These are phyloP conservation scores for Fusarium abutilonis DNA, from an alignment of 2,329 filamentous ascomycete genomes.

Conservation along the genomic window DNA sequence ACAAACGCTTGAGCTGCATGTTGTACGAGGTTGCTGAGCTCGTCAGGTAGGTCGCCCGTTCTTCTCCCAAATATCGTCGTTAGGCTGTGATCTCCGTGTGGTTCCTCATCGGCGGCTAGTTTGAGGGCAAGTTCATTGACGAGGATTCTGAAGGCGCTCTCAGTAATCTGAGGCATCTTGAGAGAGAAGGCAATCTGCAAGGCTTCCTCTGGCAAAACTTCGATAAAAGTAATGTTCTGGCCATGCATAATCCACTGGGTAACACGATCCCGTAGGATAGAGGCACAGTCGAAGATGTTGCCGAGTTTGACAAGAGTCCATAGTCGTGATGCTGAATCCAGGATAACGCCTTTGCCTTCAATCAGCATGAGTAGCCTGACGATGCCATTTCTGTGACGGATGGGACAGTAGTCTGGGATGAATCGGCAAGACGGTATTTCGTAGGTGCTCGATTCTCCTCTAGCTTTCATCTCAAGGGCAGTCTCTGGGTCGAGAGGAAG, in stretches of 20 bases:
- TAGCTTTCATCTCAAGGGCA: conserved; percentile 40
- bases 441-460: conserved; percentile 31
- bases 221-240: conserved; percentile 67
- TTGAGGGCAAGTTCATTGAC: conserved; percentile 70
- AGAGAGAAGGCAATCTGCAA: conserved; percentile 65
- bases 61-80: conserved; percentile 58
- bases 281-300: conserved; percentile 64
- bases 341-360: conserved; percentile 60
- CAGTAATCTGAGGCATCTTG: conserved; percentile 55
- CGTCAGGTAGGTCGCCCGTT: conserved; percentile 61
- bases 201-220: conserved; percentile 69
- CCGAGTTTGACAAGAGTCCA: conserved; percentile 74
- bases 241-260: conserved; percentile 67
- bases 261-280: conserved; percentile 59
- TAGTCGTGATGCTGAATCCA: conserved; percentile 73
- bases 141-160: conserved; percentile 66
- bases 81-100: conserved; percentile 15
- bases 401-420: conserved; percentile 69
- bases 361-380: conserved; percentile 69
- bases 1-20: conserved; percentile 65
- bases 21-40: conserved; percentile 65
- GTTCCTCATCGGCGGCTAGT: conserved; percentile 43
- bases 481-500: conserved; percentile 8
- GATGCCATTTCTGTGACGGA: conserved; percentile 71
- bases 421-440: conserved; percentile 48